These are phyloP conservation scores for Yamadazyma diospyri DNA, from an alignment of 1,139 yeast species.

Conservation along the genomic window DNA sequence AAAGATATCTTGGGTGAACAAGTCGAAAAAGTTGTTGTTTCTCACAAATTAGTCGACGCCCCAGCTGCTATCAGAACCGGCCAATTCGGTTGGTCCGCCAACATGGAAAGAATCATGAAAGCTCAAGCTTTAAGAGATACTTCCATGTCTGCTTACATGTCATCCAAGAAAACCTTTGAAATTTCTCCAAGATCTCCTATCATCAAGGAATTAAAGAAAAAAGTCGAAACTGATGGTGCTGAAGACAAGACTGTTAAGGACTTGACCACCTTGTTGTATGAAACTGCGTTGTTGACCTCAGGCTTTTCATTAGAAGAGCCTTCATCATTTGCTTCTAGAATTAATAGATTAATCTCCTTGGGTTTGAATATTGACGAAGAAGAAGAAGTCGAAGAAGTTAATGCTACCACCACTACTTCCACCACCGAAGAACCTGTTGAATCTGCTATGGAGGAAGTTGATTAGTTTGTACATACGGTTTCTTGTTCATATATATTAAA, in stretches of 20 bases:
- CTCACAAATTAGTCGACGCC: slow-evolving; percentile 95
- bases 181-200: slow-evolving; percentile 96
- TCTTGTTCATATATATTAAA: slow-evolving; percentile 8
- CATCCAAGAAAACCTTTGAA: slow-evolving; percentile 98
- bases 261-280: slow-evolving; percentile 92
- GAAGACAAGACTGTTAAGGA: slow-evolving; percentile 98
- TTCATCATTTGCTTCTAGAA: slow-evolving; percentile 94
- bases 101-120: slow-evolving; percentile 99
- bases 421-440: slow-evolving; percentile 70
- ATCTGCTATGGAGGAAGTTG: slow-evolving; percentile 99
- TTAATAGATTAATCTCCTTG: slow-evolving; percentile 95
- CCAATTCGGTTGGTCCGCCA: slow-evolving; percentile 99
- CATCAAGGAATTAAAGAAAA: slow-evolving; percentile 90
- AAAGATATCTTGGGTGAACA: slow-evolving; percentile 97
- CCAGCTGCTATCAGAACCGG: slow-evolving; percentile 99
- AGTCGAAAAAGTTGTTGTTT: slow-evolving; percentile 98
- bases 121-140: slow-evolving; percentile 99
- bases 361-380: slow-evolving; percentile 98
- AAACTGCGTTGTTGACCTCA: slow-evolving; percentile 96
- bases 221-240: slow-evolving; percentile 96
- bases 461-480: slow-evolving; percentile 44
- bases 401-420: slow-evolving; percentile 46
- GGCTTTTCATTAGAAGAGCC: slow-evolving; percentile 99
- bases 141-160: slow-evolving; percentile 98
- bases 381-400: slow-evolving; percentile 53